phyloP scores from a whole-genome alignment of 352 stramenopile species.

The Globisporangium okanoganense region DNA sequence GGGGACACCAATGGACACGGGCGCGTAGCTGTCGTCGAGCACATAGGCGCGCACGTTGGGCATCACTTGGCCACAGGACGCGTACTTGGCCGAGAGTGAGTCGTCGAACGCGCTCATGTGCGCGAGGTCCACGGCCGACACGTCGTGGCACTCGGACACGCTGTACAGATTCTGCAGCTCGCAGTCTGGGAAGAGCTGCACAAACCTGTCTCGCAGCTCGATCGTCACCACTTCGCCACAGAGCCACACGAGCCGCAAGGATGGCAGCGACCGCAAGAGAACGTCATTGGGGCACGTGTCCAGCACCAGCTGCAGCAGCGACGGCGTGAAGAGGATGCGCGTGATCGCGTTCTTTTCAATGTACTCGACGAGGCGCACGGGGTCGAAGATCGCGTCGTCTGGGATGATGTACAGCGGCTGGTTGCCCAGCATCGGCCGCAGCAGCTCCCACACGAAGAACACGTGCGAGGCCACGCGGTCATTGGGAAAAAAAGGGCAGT shows the following conservation, averaged over 20 bases:
- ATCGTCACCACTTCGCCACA: constrained; percentile 93
- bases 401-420: constrained; percentile 90
- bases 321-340: constrained; percentile 93
- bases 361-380: constrained; percentile 73
- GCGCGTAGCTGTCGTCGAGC: constrained; percentile 66
- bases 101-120: constrained; percentile 73
- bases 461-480: constrained; percentile 90
- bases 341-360: constrained; percentile 79
- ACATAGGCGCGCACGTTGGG: constrained; percentile 77
- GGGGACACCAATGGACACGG: constrained; percentile 59
- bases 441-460: constrained; percentile 95
- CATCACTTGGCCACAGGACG: constrained; percentile 85
- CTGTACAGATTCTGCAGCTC: constrained; percentile 93
- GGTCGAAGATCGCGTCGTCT: constrained; percentile 91
- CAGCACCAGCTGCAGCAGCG: constrained; percentile 86
- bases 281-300: constrained; percentile 56
- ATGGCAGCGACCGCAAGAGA: constrained; percentile 52
- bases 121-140: constrained; percentile 77
- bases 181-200: constrained; percentile 77
- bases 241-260: constrained; percentile 87
- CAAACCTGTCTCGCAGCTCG: constrained; percentile 84
- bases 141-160: constrained; percentile 93
- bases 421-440: constrained; percentile 89
- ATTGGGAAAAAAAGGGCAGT: constrained; percentile 63
- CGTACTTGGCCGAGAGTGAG: constrained; percentile 79